A percentile compares a stretch with the other conserved stretches of the same genome.
Evolutionary conservation across 331 rosid species (phyloP).

Genomic region (Pyrus hybrid): DNA sequence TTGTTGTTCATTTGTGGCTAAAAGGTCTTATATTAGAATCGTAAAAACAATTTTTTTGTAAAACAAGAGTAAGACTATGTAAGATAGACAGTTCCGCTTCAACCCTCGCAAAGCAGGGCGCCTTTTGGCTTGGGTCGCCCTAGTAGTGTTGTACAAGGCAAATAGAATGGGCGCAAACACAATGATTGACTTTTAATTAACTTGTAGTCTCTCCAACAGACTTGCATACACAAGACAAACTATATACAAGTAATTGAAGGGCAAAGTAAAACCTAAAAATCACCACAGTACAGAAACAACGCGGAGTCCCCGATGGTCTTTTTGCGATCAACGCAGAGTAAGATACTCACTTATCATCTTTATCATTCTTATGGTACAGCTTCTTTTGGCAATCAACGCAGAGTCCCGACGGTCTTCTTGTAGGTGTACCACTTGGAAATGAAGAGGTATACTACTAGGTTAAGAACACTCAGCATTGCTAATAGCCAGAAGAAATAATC

Average conservation of each 20-base stretch:
- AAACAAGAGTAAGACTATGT: no score
- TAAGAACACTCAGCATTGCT: conserved; percentile 43
- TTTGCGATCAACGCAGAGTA: no score
- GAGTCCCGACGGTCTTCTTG: conserved; percentile 46
- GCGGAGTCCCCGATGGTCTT: no score
- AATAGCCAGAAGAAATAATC: conserved; percentile 41
- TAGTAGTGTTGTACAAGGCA: no score
- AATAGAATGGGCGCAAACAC: no score
- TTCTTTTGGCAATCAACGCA: conserved; percentile 25
- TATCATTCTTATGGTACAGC: neutral
- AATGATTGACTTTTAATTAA: neutral
- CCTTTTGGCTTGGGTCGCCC: no score
- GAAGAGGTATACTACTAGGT: conserved; percentile 39
- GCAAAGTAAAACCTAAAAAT: neutral
- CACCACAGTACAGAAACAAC: neutral
- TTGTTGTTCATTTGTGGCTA: no score
- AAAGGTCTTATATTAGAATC: no score
- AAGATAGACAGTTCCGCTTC: no score
- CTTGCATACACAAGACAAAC: neutral
- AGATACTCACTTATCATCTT: no score
- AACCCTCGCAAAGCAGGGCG: no score
- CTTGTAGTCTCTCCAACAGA: neutral
- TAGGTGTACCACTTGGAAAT: conserved; percentile 57
- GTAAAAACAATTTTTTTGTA: no score
- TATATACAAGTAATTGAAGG: neutral